Conservation (phyloP, 345 rosid genomes). For the Carallia brachiata region DNA sequence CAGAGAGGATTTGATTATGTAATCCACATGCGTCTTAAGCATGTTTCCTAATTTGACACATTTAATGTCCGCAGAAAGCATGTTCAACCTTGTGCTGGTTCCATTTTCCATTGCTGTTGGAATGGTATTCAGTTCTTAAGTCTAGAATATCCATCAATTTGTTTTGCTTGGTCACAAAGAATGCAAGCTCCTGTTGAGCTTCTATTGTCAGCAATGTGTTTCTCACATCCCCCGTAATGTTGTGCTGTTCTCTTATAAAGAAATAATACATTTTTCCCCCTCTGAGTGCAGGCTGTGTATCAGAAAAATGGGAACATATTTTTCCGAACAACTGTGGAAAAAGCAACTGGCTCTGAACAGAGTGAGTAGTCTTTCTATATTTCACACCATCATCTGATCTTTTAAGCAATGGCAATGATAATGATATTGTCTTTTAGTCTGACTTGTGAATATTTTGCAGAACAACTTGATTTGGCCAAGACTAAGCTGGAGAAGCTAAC, state of each 20-base stretch:
- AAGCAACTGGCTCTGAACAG: slow-evolving; percentile 43
- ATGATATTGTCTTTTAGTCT: background rate
- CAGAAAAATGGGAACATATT: slow-evolving; percentile 47
- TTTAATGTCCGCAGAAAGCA: no score
- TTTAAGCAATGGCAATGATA: background rate
- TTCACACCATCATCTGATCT: background rate
- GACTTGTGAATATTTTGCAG: slow-evolving; percentile 31
- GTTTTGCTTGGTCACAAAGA: no score
- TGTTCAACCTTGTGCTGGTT: no score
- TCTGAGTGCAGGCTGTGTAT: slow-evolving; percentile 41
- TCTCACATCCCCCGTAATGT: background rate
- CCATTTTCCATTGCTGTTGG: no score
- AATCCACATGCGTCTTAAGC: no score
- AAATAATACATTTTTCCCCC: background rate
- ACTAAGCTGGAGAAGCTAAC: slow-evolving; percentile 41
- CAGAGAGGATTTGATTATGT: no score
- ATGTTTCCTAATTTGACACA: no score
- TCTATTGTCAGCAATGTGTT: background rate
- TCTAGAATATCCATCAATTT: no score
- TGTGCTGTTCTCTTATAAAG: background rate
- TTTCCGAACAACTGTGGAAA: slow-evolving; percentile 42
- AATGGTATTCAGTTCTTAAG: no score
- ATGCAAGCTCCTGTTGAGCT: no score
- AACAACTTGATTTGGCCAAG: slow-evolving; percentile 41
- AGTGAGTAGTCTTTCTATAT: slow-evolving; percentile 30